Evolutionary conservation across 768 basidiomycete species (phyloP), one percentile per base, ranked within the genome.

Genomic region (Suillus sp.): DNA sequence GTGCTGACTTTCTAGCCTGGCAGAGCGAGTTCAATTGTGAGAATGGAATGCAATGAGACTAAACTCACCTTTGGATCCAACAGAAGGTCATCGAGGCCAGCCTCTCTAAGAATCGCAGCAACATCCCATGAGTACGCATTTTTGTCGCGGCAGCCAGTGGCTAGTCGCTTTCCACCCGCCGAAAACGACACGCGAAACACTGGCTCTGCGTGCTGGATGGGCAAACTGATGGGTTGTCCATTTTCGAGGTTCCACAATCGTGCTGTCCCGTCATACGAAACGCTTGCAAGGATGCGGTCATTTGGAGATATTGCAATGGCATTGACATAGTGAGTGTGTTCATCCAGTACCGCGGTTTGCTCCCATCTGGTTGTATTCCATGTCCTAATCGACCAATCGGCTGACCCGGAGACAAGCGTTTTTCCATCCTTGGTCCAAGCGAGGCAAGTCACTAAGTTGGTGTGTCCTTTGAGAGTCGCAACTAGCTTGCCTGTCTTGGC

Each of bases 251-350:
- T 45, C 59, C 43, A 59, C 16, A 59, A 25, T 40, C 27, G 42
- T 3, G 45, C 42, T 37, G 61, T 63, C 1, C 43, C 16, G 54
- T 65, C 64, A 3, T 0, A 27, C 34, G 68, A 68, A 13, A 48
- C 64, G 51, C 53, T 61, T 25, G 57, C 65, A 45, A 69, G 51
- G 22, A 60, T 34, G 30, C 14, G 13, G 14, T 32, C 32, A 32
- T 35, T 35, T 14, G 43, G 43, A 1, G 59, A 60, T 22, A 45
- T 45, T 8, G 43, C 59, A 16, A 60, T 8, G 59, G 63, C 27
- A 30, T 32, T 25, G 63, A 61, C 6, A 73, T 63, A 16, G 42
- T n/a, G 32, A n/a, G 16, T 16, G 27, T 50, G 48, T 3, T 27
- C 27, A 2, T 6, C 5, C 45, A 50, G 25, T 9, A 50, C 16